These are phyloP conservation scores for Eucommia ulmoides DNA, from an alignment of 257 asterid species.

Conservation along the genomic window DNA sequence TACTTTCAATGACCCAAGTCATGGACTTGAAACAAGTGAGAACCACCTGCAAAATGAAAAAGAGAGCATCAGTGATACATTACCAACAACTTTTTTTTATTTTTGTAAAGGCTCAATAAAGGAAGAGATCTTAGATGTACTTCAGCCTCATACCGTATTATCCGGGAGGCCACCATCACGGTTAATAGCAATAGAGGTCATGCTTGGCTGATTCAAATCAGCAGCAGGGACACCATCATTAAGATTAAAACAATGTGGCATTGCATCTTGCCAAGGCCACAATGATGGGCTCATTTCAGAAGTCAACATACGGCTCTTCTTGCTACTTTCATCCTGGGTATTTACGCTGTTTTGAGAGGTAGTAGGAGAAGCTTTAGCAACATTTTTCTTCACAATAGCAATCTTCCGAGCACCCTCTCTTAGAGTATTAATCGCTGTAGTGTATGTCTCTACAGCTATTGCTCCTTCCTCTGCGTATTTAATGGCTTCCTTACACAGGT, in stretches of 20 bases:
- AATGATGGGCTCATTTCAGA: constrained; percentile 48
- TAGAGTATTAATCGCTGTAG: constrained; percentile 42
- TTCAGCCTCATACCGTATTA: constrained; percentile 59
- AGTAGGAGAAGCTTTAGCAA: constrained; percentile 47
- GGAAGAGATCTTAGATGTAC: no score
- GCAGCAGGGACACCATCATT: constrained; percentile 39
- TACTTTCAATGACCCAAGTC: constrained; percentile 58
- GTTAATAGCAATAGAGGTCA: constrained; percentile 52
- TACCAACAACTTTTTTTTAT: no score
- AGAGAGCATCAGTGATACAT: no score
- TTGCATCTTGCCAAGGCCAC: constrained; percentile 80
- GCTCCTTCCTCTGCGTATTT: constrained; percentile 82
- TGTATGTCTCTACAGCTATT: constrained; percentile 51
- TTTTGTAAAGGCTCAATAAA: no score
- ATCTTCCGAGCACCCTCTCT: constrained; percentile 66
- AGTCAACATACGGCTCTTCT: constrained; percentile 25
- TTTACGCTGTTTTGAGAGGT: constrained; percentile 41
- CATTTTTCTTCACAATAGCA: constrained; percentile 42
- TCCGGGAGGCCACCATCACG: constrained; percentile 37
- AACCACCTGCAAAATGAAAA: constrained; percentile 54
- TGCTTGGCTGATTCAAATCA: constrained; percentile 31
- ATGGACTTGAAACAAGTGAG: constrained; percentile 69
- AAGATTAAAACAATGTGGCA: constrained; percentile 41
- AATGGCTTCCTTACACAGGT: constrained; percentile 72
- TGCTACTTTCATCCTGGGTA: constrained; percentile 42